Evolutionary conservation across 129 eudicot species (phyloP), one percentile per base, ranked within the genome.

Genomic region (Calendula officinalis): DNA sequence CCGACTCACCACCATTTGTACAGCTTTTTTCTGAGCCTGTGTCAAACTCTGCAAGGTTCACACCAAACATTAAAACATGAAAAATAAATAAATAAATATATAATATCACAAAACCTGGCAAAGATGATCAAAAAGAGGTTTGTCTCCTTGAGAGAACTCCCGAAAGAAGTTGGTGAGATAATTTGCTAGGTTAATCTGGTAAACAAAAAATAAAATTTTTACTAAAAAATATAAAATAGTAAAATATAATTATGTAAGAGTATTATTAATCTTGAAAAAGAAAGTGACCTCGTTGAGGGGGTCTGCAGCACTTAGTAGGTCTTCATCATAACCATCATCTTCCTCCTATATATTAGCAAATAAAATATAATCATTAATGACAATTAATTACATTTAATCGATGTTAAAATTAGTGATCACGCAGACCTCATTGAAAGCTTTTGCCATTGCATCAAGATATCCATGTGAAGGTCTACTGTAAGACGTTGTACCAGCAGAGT

Each of bases 281-380:
- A 60, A 43, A n/a, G 22, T 48, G 39, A 92, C 99, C 96, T 92
- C 89, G 46, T 92, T 85, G 67, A 92, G 86, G 63, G 99, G 96
- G 54, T 92, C 99, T 35, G 85, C 77, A 73, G 89, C 60, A 67
- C 91, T 56, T 6, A 88, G 62, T 64, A 88, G 71, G 17, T 92
- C 99, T 58, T 86, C 99, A 13, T 92, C 96, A 41, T 68, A 71
- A 17, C 58, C 89, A 70, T 88, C 99, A 47, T 81, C 88, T 56
- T 92, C 75, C 52, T 83, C 90, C 96, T 88, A 30, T 14, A 64
- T 4, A 66, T 35, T 50, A 54, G 32, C 7, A 63, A 61, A 30
- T 49, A 7, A 61, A 62, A 11, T 30, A 53, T 3, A 49, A 64
- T 13, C 55, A 45, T 55, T 52, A 80, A 64, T 8, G 34, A 70